Evolutionary conservation across 2,329 filamentous ascomycete species (phyloP).

Genomic region (Sphaerostilbella broomeana): DNA sequence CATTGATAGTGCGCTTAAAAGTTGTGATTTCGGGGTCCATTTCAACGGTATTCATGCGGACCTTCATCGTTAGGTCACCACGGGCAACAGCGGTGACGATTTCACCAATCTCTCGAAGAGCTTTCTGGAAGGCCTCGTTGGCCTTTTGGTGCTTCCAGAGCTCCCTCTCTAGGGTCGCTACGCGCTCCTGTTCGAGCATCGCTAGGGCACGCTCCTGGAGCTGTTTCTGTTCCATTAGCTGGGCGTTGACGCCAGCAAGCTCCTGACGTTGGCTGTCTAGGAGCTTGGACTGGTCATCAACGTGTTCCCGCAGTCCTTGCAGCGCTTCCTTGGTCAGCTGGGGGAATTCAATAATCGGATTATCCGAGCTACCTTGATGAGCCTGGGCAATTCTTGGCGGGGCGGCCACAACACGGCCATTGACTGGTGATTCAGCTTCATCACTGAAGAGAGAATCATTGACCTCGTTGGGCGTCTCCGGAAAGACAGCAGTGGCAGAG

Average conservation of each 20-base stretch:
- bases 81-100: slow-evolving; percentile 95
- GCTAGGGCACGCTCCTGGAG: slow-evolving; percentile 77
- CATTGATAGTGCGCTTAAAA: slow-evolving; percentile 97
- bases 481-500: slow-evolving; percentile 54
- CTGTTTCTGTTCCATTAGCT: slow-evolving; percentile 78
- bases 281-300: slow-evolving; percentile 88
- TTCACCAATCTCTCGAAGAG: slow-evolving; percentile 89
- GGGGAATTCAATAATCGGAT: slow-evolving; percentile 31
- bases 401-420: slow-evolving; percentile 29
- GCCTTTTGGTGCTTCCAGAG: slow-evolving; percentile 96
- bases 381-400: slow-evolving; percentile 41
- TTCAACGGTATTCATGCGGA: slow-evolving; percentile 89
- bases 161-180: slow-evolving; percentile 84
- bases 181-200: slow-evolving; percentile 78
- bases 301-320: slow-evolving; percentile 78
- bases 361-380: slow-evolving; percentile 34
- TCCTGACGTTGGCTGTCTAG: slow-evolving; percentile 82
- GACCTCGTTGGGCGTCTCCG: slow-evolving; percentile 76
- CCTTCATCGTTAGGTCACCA: slow-evolving; percentile 93
- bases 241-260: slow-evolving; percentile 76
- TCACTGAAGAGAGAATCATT: slow-evolving; percentile 58
- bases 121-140: slow-evolving; percentile 97
- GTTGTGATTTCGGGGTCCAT: slow-evolving; percentile 98
- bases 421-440: slow-evolving; percentile 41
- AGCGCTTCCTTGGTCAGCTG: slow-evolving; percentile 75